Evolutionary conservation across 1,284 basidiomycete species (phyloP), one percentile per base, ranked within the genome.

Genomic region (Taiwanofungus camphoratus): DNA sequence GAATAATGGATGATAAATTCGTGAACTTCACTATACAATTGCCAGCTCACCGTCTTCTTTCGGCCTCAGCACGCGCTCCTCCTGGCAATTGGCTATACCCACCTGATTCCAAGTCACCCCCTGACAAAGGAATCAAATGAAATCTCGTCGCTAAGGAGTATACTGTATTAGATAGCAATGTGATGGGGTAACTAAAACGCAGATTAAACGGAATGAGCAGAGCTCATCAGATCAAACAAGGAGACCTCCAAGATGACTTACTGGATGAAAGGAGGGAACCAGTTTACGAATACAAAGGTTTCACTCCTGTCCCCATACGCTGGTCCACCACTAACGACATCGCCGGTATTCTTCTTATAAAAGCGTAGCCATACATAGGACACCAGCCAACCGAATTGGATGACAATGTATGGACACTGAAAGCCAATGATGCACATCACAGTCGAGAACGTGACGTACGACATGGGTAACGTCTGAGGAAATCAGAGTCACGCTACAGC

Each of bases 351-450:
- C 60, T 87, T 82, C 69, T 97, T 96, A 76, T 96, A 93, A 73
- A 99, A 99, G 26, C 95, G 82, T 27, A 99, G 76, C 67, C 97
- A 99, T 41, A 91, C 74, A 87, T 92, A 99, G 20, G 88, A 79
- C 6, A 94, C 85, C 49, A 98, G 87, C 92, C 96, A 99, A 13
- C 93, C 95, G 61, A 97, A 98, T 61, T 98, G 95, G 53, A 99
- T 94, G 54, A 96, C 74, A 45, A 99, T 94, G 72, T 85, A 98
- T 1, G 96, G 96, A 44, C 87, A 89, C 56, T 93, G 89, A 63
- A 87, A 89, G 23, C 95, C 91, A 37, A 96, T 52, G 40, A 99
- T 55, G 54, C 87, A 90, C 65, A 95, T 77, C 27, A 97, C 76
- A 52, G 91, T 93, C 19, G 93, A 96, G 49, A 97, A 66, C 1